These are phyloP conservation scores for Tetrapisispora taiwanensis DNA, from an alignment of 805 yeast genomes.

Conservation along the genomic window DNA sequence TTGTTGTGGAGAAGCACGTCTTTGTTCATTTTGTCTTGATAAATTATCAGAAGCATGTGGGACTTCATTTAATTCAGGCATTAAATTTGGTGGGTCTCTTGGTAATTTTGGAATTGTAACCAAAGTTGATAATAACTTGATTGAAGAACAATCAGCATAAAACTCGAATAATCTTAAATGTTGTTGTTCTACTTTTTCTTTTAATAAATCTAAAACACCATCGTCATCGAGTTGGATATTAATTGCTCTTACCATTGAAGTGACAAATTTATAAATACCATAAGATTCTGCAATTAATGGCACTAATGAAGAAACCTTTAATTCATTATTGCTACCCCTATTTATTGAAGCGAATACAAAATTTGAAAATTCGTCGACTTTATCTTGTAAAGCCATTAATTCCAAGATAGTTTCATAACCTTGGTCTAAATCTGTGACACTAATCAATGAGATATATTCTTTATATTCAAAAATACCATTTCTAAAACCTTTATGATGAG, in stretches of 20 bases:
- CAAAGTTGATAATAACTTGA: constrained; percentile 69
- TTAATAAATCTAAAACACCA: constrained; percentile 67
- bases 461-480: constrained; percentile 95
- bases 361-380: constrained; percentile 67
- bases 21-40: background rate
- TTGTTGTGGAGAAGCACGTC: background rate
- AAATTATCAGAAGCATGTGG: background rate
- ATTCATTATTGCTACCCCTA: constrained; percentile 48
- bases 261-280: constrained; percentile 82
- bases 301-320: constrained; percentile 76
- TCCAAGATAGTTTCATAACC: constrained; percentile 87
- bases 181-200: constrained; percentile 62
- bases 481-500: constrained; percentile 67
- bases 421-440: constrained; percentile 89
- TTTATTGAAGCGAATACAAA: constrained; percentile 63
- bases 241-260: constrained; percentile 86
- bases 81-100: constrained; percentile 29
- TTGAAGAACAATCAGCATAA: constrained; percentile 80
- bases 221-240: constrained; percentile 53
- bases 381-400: constrained; percentile 76
- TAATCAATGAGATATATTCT: constrained; percentile 79
- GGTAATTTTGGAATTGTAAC: constrained; percentile 39
- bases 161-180: constrained; percentile 63
- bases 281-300: constrained; percentile 86
- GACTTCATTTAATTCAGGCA: constrained; percentile 3